Conservation (phyloP, 163 green algal species). For the Smithsoniella earleae region DNA sequence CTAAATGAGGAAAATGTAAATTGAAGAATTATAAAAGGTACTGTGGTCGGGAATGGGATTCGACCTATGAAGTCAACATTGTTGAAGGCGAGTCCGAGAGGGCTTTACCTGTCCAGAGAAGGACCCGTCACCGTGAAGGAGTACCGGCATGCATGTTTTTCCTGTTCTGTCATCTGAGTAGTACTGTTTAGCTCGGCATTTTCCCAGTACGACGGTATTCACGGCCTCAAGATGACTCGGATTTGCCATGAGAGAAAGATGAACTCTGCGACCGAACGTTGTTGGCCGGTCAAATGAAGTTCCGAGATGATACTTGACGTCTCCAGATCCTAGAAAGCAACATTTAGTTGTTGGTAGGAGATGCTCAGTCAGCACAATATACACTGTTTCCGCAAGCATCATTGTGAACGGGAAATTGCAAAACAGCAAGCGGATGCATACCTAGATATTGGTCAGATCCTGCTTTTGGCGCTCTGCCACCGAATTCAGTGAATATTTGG, state of each 20-base stretch:
- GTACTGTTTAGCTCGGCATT: slow-evolving; percentile 83
- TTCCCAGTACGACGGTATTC: slow-evolving; percentile 89
- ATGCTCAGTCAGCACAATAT: too few species aligned
- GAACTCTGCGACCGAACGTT: slow-evolving; percentile 72
- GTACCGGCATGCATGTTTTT: slow-evolving; percentile 64
- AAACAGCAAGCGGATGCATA: background rate
- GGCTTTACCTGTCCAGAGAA: slow-evolving; percentile 62
- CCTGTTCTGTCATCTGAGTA: slow-evolving; percentile 65
- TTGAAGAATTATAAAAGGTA: too few species aligned
- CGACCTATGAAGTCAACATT: background rate
- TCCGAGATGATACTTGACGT: slow-evolving; percentile 98
- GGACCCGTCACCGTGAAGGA: slow-evolving; percentile 93
- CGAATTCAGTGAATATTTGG: slow-evolving; percentile 96
- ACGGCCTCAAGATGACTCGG: slow-evolving; percentile 87
- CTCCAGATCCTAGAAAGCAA: slow-evolving; percentile 42
- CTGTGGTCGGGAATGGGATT: too few species aligned
- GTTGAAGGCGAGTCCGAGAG: background rate
- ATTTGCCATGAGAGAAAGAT: slow-evolving; percentile 94
- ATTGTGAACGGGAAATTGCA: too few species aligned
- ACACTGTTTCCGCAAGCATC: too few species aligned
- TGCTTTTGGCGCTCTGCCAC: slow-evolving; percentile 41
- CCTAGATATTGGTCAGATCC: slow-evolving; percentile 8
- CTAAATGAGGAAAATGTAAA: too few species aligned
- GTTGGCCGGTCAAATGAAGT: slow-evolving; percentile 93
- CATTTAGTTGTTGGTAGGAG: too few species aligned